Base-by-base conservation (phyloP, 2,329 filamentous ascomycete genomes). In the Diplodia mutila region DNA sequence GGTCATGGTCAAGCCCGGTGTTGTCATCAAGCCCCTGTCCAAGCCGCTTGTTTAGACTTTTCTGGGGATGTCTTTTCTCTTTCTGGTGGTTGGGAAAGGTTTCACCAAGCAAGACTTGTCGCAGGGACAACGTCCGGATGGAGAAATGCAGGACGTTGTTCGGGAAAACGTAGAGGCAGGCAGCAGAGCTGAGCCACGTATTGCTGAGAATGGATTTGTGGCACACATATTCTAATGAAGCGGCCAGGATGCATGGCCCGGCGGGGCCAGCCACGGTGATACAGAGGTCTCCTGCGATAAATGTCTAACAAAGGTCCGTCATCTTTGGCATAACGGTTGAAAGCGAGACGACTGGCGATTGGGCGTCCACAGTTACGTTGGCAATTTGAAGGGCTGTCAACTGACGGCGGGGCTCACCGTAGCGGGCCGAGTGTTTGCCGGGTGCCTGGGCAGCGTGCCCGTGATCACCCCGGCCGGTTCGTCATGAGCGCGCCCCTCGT, bases 1-100 rank as follows among this genome's bases (percentile, higher is more conserved):
- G 73, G 87, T 98, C 71, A 84, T 98, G 78, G 83, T 97, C 78
- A 97, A 97, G 84, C 92, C 94, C 81, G 95, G 95, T 55, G 48
- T 57, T 39, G 93, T 99, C 79, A 95, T 99, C 80, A 86, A 88
- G 74, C 91, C 95, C 49, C 92, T 99, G 87, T 88, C 90, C 68
- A 94, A 91, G 82, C 94, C 94, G 21, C 75, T 86, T 72, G 77
- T 85, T 42, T 86, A 78, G 74, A 37, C 46, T 16, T 48, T 23
- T 49, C 23, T 34, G 57, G 57, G 34, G 18, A 23, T 46, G 27
- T 29, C 42, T 52, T 18, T 63, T 32, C n/a, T 25, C 9, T 61
- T 48, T 61, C 18, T 25, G 39, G 54, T 37, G 54, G 54, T 21
- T 25, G 51, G 53, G 53, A 61, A 34, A 52, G 32, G 53, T 48